These are phyloP conservation scores for Suillus ampliporus DNA, from an alignment of 768 basidiomycete species.

Conservation along the genomic window DNA sequence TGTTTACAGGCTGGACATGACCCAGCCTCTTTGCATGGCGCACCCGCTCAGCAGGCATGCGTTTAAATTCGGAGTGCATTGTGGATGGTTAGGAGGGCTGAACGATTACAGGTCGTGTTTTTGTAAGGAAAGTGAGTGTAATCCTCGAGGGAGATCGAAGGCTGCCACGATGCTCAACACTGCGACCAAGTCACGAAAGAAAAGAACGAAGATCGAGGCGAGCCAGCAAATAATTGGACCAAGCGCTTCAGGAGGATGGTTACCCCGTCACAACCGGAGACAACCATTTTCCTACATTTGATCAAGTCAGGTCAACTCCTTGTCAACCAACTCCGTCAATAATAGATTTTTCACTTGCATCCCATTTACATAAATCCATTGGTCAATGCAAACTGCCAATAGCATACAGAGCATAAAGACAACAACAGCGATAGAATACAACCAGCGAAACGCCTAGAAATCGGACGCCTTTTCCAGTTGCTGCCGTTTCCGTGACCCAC, in stretches of 20 bases:
- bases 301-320: background rate
- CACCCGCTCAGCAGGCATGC: constrained; percentile 36
- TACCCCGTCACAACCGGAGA: background rate
- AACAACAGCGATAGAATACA: constrained; percentile 9
- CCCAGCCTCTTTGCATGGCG: constrained; percentile 39
- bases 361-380: no score
- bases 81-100: background rate
- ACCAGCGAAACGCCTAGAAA: constrained; percentile 32
- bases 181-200: no score
- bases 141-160: background rate
- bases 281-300: background rate
- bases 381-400: background rate
- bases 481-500: constrained; percentile 68
- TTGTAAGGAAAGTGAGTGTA: constrained; percentile 10
- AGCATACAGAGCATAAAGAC: constrained; percentile 14
- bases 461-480: constrained; percentile 69
- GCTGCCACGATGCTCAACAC: constrained; percentile 12
- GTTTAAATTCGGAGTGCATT: constrained; percentile 35
- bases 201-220: background rate
- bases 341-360: background rate
- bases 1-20: constrained; percentile 21
- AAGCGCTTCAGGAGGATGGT: background rate
- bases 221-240: background rate
- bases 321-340: background rate
- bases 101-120: constrained; percentile 8